These are phyloP conservation scores for Boechera divaricarpa DNA, from an alignment of 345 rosid genomes.

Conservation along the genomic window DNA sequence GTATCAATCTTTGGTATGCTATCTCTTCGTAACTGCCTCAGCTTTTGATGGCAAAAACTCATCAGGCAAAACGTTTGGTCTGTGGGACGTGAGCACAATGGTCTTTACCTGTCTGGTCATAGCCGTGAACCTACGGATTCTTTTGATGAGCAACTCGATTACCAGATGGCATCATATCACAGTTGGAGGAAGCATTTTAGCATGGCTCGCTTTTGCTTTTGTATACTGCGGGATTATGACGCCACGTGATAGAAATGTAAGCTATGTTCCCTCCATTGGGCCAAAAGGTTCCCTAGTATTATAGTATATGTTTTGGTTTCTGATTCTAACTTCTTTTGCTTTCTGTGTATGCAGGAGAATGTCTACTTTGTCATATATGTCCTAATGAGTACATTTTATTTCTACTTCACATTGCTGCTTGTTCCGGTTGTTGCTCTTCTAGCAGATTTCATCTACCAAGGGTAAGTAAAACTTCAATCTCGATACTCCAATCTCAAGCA, in stretches of 20 bases:
- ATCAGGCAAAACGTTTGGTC: conserved; percentile 84
- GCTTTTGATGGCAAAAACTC: conserved; percentile 63
- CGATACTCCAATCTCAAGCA: too few relatives aligned
- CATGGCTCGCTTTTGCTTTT: conserved; percentile 80
- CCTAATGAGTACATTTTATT: conserved; percentile 86
- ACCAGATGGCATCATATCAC: conserved; percentile 83
- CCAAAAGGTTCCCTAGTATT: too few relatives aligned
- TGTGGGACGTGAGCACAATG: conserved; percentile 98
- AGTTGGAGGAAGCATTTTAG: conserved; percentile 88
- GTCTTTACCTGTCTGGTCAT: conserved; percentile 90
- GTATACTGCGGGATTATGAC: conserved; percentile 68
- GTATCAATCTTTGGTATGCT: conserved; percentile 86
- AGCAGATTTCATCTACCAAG: conserved; percentile 83
- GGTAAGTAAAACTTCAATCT: conserved; percentile 49
- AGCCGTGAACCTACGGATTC: conserved; percentile 92
- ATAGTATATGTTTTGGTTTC: too few relatives aligned
- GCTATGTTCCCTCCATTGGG: neutral
- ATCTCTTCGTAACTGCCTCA: conserved; percentile 65
- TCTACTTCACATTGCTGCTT: conserved; percentile 76
- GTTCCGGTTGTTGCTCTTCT: conserved; percentile 88
- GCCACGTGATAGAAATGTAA: conserved; percentile 51
- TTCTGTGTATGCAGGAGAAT: conserved; percentile 66
- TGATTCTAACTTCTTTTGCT: neutral
- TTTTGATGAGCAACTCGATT: conserved; percentile 91
- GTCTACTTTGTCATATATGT: conserved; percentile 80